phyloP scores from a whole-genome alignment of 345 rosid species.

The Gossypium herbaceum region DNA sequence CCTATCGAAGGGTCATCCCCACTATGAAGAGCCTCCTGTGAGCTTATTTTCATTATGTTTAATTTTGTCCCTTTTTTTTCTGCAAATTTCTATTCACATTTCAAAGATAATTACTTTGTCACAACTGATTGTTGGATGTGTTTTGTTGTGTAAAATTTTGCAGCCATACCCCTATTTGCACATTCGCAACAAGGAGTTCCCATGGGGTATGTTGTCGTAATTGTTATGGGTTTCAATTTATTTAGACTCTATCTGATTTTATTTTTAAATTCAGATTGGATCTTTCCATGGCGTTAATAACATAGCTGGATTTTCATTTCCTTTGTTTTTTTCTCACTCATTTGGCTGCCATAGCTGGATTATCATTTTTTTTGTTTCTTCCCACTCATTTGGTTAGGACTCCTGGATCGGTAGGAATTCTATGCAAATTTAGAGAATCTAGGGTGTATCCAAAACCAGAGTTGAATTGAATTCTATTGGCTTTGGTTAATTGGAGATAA shows the following conservation, averaged over 20 bases:
- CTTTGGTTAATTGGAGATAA: background rate
- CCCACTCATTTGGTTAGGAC: background rate
- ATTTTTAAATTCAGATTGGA: background rate
- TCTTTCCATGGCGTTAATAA: background rate
- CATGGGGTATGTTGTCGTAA: constrained; percentile 74
- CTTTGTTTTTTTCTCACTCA: background rate
- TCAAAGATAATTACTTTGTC: background rate
- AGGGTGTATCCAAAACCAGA: background rate
- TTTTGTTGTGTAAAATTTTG: constrained; percentile 12
- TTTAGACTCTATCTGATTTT: background rate
- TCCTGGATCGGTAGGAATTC: background rate
- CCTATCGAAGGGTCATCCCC: constrained; percentile 88
- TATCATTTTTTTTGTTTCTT: no score
- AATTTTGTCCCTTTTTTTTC: background rate
- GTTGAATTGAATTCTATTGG: background rate
- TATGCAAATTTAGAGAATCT: background rate
- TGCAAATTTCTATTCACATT: background rate
- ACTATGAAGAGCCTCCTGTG: constrained; percentile 82
- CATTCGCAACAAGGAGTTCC: constrained; percentile 97
- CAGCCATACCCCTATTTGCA: constrained; percentile 88
- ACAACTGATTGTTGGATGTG: constrained; percentile 3
- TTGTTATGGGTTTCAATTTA: background rate
- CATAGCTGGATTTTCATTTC: background rate
- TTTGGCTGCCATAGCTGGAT: background rate
- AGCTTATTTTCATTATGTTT: constrained; percentile 27